phyloP scores from a whole-genome alignment of 1,284 basidiomycete genomes.

The Farysia itapuensis region DNA sequence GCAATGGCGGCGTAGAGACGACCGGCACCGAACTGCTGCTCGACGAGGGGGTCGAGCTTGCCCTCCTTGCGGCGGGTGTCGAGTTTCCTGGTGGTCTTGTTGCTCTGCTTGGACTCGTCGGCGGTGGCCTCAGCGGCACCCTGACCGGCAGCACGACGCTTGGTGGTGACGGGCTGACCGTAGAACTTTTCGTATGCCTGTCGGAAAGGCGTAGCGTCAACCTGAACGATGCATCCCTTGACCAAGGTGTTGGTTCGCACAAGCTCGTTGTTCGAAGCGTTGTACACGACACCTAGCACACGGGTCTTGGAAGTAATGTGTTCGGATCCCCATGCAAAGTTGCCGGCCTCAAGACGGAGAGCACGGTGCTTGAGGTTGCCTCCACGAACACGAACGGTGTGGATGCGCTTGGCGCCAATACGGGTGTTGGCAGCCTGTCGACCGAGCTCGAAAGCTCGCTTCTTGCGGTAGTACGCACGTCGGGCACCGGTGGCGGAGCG shows the following conservation, averaged over 20 bases:
- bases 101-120: conserved; percentile 49
- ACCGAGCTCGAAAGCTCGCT: conserved; percentile 59
- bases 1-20: conserved; percentile 58
- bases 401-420: conserved; percentile 59
- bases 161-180: conserved; percentile 58
- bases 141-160: conserved; percentile 52
- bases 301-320: conserved; percentile 60
- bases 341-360: conserved; percentile 58
- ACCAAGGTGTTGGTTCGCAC: conserved; percentile 60
- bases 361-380: conserved; percentile 60
- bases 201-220: conserved; percentile 59
- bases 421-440: conserved; percentile 60
- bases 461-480: conserved; percentile 59
- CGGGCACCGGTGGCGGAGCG: conserved; percentile 57
- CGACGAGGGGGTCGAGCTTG: conserved; percentile 57
- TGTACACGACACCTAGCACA: conserved; percentile 60
- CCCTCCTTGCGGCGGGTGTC: conserved; percentile 50
- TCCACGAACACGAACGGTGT: conserved; percentile 58
- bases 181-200: conserved; percentile 61
- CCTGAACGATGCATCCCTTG: conserved; percentile 59
- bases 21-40: conserved; percentile 60
- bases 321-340: conserved; percentile 60
- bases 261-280: conserved; percentile 60
- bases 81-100: conserved; percentile 49
- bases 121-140: conserved; percentile 44